Evolutionary conservation across 306 rosid genomes (phyloP).

Genomic region (Inga leiocalycina): DNA sequence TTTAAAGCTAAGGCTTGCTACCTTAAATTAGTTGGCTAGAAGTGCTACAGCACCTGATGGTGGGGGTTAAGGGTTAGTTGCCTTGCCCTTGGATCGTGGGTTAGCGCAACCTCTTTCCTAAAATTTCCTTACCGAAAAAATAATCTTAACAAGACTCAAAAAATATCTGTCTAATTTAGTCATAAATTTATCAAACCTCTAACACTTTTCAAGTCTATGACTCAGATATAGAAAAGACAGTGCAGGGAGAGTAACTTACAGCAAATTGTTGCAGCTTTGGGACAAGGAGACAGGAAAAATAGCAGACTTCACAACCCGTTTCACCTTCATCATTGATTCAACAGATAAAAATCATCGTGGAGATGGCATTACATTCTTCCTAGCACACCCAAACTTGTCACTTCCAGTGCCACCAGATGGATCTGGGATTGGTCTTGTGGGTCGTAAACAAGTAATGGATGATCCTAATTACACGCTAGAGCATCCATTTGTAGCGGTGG

Average conservation of each 20-base stretch:
- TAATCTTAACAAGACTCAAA: background rate
- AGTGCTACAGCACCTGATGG: too few relatives aligned
- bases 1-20: too few relatives aligned
- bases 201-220: background rate
- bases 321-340: slow-evolving; percentile 41
- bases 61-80: too few relatives aligned
- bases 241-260: slow-evolving; percentile 20
- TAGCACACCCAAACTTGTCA: slow-evolving; percentile 24
- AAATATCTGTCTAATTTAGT: background rate
- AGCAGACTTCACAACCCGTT: slow-evolving; percentile 39
- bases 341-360: background rate
- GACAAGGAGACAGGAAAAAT: slow-evolving; percentile 6
- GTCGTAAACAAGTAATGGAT: background rate
- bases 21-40: too few relatives aligned
- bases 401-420: slow-evolving; percentile 29
- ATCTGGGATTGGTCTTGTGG: slow-evolving; percentile 27
- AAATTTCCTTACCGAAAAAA: too few relatives aligned
- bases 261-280: slow-evolving; percentile 27
- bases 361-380: slow-evolving; percentile 50
- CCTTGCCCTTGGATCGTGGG: too few relatives aligned
- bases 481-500: slow-evolving; percentile 45
- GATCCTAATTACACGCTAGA: background rate
- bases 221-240: background rate
- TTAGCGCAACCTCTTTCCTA: too few relatives aligned
- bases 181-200: background rate